These are phyloP conservation scores for Phoenix dactylifera DNA, from an alignment of 176 grass and related monocot genomes.

Conservation along the genomic window DNA sequence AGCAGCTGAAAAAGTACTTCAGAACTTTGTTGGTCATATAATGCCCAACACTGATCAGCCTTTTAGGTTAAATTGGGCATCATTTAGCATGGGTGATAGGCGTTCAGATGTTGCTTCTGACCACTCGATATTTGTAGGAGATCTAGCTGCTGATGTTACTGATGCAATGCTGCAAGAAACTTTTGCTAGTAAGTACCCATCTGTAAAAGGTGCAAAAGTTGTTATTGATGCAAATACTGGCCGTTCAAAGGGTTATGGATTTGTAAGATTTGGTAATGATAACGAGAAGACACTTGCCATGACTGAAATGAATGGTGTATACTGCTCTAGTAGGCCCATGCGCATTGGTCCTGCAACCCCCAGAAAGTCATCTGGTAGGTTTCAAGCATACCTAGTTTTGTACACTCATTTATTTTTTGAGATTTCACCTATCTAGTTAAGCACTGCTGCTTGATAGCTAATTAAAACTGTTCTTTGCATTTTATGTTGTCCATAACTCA, in stretches of 20 bases:
- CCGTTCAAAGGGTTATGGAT: constrained; percentile 94
- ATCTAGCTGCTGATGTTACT: constrained; percentile 91
- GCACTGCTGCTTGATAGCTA: too few relatives aligned
- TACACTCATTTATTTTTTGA: not conserved
- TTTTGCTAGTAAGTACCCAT: constrained; percentile 82
- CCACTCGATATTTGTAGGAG: constrained; percentile 96
- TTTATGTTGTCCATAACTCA: too few relatives aligned
- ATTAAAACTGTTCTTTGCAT: too few relatives aligned
- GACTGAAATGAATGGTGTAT: constrained; percentile 92
- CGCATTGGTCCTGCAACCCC: constrained; percentile 95
- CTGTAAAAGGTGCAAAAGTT: constrained; percentile 97
- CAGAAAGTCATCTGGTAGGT: constrained; percentile 84
- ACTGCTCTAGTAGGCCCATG: constrained; percentile 94
- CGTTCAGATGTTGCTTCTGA: constrained; percentile 77
- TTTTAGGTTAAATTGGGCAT: constrained; percentile 97
- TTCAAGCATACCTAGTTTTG: constrained; percentile 7
- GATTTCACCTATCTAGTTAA: too few relatives aligned
- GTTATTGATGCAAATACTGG: constrained; percentile 97
- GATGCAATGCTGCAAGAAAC: constrained; percentile 66
- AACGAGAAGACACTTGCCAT: constrained; percentile 84
- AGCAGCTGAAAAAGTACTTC: constrained; percentile 79
- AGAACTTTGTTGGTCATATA: constrained; percentile 71
- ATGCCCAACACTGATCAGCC: constrained; percentile 96
- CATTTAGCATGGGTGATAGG: constrained; percentile 93
- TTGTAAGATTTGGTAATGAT: constrained; percentile 96